A percentile compares a stretch with the other conserved stretches of the same genome.
phyloP scores from a whole-genome alignment of 1,284 basidiomycete species.

The Cryptococcus sp. region DNA sequence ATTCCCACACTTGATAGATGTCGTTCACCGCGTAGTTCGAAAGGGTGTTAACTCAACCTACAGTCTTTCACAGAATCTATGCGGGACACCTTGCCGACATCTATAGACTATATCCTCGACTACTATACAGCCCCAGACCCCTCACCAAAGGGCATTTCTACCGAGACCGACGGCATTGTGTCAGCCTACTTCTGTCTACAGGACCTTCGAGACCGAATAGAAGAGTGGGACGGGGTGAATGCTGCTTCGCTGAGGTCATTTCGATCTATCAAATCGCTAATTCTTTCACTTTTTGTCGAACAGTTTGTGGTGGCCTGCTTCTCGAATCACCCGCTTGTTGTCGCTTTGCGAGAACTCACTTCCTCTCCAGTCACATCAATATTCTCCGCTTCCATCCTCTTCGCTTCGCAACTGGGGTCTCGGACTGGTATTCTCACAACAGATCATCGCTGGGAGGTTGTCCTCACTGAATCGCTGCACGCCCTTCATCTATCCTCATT shows the following conservation, averaged over 20 bases:
- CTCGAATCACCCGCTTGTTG: constrained; percentile 58
- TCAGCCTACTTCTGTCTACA: no score
- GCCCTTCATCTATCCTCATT: constrained; percentile 38
- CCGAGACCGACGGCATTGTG: no score
- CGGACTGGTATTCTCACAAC: constrained; percentile 60
- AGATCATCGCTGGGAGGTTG: constrained; percentile 56
- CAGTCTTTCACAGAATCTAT: no score
- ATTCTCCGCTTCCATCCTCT: constrained; percentile 58
- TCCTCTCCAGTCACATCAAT: constrained; percentile 56
- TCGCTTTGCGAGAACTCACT: constrained; percentile 53
- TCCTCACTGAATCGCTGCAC: constrained; percentile 53
- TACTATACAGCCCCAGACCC: constrained; percentile 53
- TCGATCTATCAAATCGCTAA: no score
- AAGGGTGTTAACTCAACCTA: no score
- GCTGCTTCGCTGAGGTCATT: no score
- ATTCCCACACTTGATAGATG: no score
- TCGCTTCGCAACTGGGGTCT: constrained; percentile 37
- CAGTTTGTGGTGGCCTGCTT: constrained; percentile 60
- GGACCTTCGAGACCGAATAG: no score
- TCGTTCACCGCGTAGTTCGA: no score
- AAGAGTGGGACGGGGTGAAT: no score
- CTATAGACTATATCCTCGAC: constrained; percentile 17
- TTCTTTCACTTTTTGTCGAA: constrained; percentile 3
- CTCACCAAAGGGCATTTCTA: no score
- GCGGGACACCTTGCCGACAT: not conserved